phyloP scores from a whole-genome alignment of 1,139 yeast species.

The Yueomyces sp. region DNA sequence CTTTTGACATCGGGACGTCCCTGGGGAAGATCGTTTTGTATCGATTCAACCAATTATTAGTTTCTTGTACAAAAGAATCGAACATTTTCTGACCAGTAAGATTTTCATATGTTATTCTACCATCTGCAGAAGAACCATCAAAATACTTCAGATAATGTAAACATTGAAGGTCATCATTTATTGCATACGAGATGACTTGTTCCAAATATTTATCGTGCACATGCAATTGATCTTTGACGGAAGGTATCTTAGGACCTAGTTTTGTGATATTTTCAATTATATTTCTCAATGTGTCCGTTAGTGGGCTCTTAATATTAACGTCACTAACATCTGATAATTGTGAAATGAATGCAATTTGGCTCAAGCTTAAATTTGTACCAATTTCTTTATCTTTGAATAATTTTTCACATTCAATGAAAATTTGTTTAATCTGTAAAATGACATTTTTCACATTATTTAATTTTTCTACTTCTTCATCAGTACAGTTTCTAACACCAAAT shows the following conservation, averaged over 20 bases:
- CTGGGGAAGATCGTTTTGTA: too few species aligned
- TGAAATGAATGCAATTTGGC: not conserved
- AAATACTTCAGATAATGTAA: not conserved
- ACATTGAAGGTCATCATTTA: not conserved
- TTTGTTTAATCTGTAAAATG: slow-evolving; percentile 8
- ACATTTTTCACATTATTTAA: slow-evolving; percentile 7
- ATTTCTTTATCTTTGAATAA: slow-evolving; percentile 21
- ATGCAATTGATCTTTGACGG: slow-evolving; percentile 12
- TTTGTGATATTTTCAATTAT: slow-evolving; percentile 14
- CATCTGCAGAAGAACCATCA: slow-evolving; percentile 2
- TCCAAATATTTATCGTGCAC: not conserved
- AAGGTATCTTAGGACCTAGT: slow-evolving; percentile 12
- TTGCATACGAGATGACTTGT: not conserved
- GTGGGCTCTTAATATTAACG: slow-evolving; percentile 14
- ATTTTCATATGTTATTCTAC: not conserved
- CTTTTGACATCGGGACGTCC: too few species aligned
- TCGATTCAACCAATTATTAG: slow-evolving; percentile 3
- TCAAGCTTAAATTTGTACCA: slow-evolving; percentile 10
- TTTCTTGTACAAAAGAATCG: not conserved
- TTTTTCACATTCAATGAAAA: slow-evolving; percentile 10
- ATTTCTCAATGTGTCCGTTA: slow-evolving; percentile 10
- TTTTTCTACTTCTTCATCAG: slow-evolving; percentile 5
- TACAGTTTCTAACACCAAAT: slow-evolving; percentile 11
- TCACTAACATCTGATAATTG: not conserved
- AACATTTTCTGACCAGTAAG: not conserved